phyloP scores from a whole-genome alignment of 2,329 filamentous ascomycete genomes.

The Orbilia brochopaga region DNA sequence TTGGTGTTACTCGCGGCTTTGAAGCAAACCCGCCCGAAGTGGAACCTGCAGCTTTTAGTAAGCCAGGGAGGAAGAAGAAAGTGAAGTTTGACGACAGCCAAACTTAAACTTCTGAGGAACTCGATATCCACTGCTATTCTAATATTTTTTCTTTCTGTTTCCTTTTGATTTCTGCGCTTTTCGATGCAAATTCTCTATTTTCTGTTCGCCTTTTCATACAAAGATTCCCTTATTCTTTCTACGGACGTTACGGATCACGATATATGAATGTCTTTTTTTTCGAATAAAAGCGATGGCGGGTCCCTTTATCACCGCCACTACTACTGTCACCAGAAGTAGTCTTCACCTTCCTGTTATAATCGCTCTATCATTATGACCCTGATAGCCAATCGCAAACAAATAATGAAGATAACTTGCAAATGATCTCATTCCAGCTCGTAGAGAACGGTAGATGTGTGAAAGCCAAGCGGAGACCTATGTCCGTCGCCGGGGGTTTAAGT shows the following conservation, averaged over 20 bases:
- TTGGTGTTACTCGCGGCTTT: too few species aligned
- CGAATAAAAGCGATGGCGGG: not conserved
- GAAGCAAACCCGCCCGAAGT: too few species aligned
- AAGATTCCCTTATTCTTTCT: not conserved
- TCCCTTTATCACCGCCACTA: not conserved
- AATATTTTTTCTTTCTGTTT: too few species aligned
- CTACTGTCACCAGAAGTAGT: not conserved
- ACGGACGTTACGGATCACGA: constrained; percentile 11
- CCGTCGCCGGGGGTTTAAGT: constrained; percentile 11
- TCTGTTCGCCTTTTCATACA: not conserved
- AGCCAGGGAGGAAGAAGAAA: too few species aligned
- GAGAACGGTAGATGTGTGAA: too few species aligned
- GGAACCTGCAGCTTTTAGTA: too few species aligned
- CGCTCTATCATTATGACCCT: not conserved
- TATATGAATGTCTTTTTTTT: constrained; percentile 13
- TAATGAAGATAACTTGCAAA: not conserved
- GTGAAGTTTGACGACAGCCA: too few species aligned
- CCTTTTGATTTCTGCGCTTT: not conserved
- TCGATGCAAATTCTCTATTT: not conserved
- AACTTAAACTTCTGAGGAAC: too few species aligned
- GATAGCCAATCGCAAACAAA: not conserved
- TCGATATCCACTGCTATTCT: too few species aligned
- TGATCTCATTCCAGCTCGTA: not conserved
- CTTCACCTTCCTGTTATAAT: too few species aligned
- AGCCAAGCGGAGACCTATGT: too few species aligned